phyloP scores from a whole-genome alignment of 225 moss, liverwort and hornwort genomes.

The Pseudisothecium myosuroides region DNA sequence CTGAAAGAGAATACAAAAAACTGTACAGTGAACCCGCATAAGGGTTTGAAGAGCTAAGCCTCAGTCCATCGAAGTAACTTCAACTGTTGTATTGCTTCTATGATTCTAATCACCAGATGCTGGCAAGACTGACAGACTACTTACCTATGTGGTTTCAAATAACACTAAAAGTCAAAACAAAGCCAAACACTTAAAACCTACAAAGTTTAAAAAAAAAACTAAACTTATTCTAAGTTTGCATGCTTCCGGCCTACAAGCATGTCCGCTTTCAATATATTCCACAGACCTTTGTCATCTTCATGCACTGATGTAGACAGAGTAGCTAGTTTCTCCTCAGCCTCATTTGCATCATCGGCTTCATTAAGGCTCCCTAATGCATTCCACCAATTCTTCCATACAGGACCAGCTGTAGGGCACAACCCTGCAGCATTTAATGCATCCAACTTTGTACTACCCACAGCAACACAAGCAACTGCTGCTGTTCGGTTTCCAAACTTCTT shows the following conservation, averaged over 20 bases:
- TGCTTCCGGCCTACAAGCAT: not conserved
- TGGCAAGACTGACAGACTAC: not conserved
- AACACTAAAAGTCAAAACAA: not conserved
- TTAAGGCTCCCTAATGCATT: not conserved
- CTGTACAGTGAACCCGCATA: not conserved
- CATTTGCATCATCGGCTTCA: not conserved
- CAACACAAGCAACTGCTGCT: not conserved
- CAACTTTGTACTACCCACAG: not conserved
- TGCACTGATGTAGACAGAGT: not conserved
- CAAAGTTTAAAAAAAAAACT: not conserved
- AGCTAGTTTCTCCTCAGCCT: not conserved
- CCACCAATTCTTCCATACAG: not conserved
- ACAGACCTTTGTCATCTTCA: not conserved
- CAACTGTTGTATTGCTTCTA: not conserved
- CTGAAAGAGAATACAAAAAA: not conserved
- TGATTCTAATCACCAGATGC: not conserved
- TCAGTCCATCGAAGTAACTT: not conserved
- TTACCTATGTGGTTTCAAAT: not conserved
- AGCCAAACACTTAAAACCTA: not conserved
- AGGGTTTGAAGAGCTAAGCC: not conserved
- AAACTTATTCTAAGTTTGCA: not conserved
- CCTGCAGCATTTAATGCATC: not conserved
- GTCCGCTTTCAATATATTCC: not conserved
- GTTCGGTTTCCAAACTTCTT: not conserved
- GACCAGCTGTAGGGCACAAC: not conserved